Evolutionary conservation across 176 grass and related monocot species (phyloP).

Genomic region (Triticum monococcum): DNA sequence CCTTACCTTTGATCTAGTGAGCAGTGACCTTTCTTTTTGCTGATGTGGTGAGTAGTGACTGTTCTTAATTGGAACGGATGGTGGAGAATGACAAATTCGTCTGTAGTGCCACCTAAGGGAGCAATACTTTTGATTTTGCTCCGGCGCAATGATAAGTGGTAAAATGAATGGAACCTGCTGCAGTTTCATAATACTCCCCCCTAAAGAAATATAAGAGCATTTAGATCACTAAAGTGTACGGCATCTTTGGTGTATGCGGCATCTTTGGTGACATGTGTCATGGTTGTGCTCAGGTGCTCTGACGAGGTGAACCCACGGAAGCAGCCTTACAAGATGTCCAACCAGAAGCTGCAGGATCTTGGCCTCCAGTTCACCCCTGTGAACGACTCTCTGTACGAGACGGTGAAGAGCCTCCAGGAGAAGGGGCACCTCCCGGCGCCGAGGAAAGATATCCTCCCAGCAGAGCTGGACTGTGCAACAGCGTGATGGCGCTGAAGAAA

Average conservation of each 20-base stretch:
- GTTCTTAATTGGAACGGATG: background rate
- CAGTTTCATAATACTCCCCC: background rate
- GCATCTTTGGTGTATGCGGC: background rate
- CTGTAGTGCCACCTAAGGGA: background rate
- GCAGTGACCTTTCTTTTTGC: too few relatives aligned
- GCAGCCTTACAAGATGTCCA: constrained; percentile 73
- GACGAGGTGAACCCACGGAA: constrained; percentile 81
- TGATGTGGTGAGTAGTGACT: background rate
- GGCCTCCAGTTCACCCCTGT: constrained; percentile 70
- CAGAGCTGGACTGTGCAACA: background rate
- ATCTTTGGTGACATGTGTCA: background rate
- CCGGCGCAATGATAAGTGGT: background rate
- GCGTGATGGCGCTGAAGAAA: constrained; percentile 10
- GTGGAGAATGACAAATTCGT: background rate
- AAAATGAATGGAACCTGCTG: background rate
- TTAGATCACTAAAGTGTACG: too few relatives aligned
- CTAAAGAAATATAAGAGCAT: too few relatives aligned
- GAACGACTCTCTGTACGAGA: constrained; percentile 57
- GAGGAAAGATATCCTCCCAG: constrained; percentile 6
- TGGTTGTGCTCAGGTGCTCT: constrained; percentile 58
- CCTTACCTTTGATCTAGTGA: background rate
- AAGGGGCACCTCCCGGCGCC: constrained; percentile 66
- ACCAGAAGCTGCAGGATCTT: constrained; percentile 69
- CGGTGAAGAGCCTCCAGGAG: constrained; percentile 80
- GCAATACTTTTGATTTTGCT: background rate